Base-by-base conservation (phyloP, 345 rosid species). In the Citrus medica region DNA sequence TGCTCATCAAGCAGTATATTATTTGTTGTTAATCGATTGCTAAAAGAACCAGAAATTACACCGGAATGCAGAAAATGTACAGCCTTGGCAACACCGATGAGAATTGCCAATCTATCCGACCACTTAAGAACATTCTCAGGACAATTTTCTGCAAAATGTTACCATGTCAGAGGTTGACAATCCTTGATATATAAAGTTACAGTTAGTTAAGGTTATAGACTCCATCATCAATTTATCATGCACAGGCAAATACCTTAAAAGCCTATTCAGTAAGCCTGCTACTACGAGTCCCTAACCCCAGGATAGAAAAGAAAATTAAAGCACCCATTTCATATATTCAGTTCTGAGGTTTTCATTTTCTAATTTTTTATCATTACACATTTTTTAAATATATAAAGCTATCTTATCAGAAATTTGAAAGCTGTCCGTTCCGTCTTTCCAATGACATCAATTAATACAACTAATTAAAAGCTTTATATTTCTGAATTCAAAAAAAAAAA, bases 1-100 rank as follows among this genome's bases (percentile, higher is more conserved):
- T 96, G 97, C 85, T 96, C 98, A 51, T 96, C 98, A 64, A 96
- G 90, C 90, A 96, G 86, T 85, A 96, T 91, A 67, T 88, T 93
- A 73, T 85, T 88, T 17, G 99, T 92, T 75, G 86, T 92, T 75
- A 96, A 85, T 55, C 79, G 90, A 83, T 93, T 96, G 69, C 84
- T 91, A 78, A 87, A 87, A 7, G 88, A 86, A 79, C 97, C 92
- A 35, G 97, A 98, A 81, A 96, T 88, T 37, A 91, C 90, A 25
- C 99, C 92, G 0, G 95, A 88, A 79, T 95, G 97, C 62, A 95
- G 93, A 85, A 93, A 95, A 84, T 92, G 97, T 61, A 95, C 96
- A 38, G 98, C 99, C 87, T 92, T 96, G 82, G 98, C 98, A 76
- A 91, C 88, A 69, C 93, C 92, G 74, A 93, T 93, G 70, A 96